phyloP scores from a whole-genome alignment of 1,139 yeast genomes.

The Magnusiomyces sp. region DNA sequence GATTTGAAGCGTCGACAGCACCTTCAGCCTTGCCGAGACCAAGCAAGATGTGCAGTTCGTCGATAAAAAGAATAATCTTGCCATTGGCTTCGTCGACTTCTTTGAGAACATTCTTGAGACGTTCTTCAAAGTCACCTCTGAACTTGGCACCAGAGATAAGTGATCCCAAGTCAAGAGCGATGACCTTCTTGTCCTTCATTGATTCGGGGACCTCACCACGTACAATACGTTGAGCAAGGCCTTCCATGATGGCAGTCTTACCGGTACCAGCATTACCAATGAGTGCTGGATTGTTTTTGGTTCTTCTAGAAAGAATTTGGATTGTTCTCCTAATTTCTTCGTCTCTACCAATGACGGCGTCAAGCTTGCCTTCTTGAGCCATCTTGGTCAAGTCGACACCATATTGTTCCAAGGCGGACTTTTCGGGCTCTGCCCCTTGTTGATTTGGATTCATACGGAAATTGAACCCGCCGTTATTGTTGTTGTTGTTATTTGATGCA shows the following conservation, averaged over 20 bases:
- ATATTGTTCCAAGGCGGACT: conserved; percentile 70
- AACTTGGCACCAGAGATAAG: conserved; percentile 90
- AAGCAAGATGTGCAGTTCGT: conserved; percentile 82
- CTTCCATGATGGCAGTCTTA: conserved; percentile 94
- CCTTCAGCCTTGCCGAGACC: conserved; percentile 96
- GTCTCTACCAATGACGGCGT: conserved; percentile 95
- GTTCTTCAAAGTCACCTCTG: conserved; percentile 92
- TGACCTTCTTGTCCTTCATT: conserved; percentile 73
- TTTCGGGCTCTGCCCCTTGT: conserved; percentile 39
- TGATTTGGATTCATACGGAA: conserved; percentile 14
- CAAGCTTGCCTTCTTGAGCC: conserved; percentile 85
- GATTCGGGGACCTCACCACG: conserved; percentile 92
- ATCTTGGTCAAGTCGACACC: conserved; percentile 84
- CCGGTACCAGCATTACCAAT: conserved; percentile 98
- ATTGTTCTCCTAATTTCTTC: conserved; percentile 90
- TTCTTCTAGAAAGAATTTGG: conserved; percentile 82
- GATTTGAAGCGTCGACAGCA: conserved; percentile 88
- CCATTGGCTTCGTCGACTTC: conserved; percentile 83
- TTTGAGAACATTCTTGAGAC: conserved; percentile 72
- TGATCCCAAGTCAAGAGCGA: conserved; percentile 80
- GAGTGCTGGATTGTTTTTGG: conserved; percentile 88
- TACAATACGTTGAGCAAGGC: conserved; percentile 85
- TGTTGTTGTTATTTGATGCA: conserved; percentile 5
- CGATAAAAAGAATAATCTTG: conserved; percentile 73
- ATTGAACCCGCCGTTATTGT: conserved; percentile 10